Base-by-base conservation (phyloP, 345 rosid species). In the Rhodamnia argentea region DNA sequence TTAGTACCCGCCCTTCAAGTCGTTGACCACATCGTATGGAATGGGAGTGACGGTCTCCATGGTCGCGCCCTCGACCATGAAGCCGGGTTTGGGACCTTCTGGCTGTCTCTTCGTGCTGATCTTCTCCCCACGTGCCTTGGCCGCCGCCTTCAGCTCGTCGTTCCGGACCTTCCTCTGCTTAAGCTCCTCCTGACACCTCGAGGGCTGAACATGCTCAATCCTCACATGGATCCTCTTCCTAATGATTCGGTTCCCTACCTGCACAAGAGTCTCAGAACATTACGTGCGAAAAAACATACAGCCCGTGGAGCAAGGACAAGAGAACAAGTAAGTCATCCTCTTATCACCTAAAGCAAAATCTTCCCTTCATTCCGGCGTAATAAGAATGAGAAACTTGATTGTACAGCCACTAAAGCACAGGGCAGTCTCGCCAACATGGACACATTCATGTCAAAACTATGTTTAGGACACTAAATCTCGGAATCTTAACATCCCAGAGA, bases 71-170 rank as follows among this genome's bases (percentile, higher is more conserved):
- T 93, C 97, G 0, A 95, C 98, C 98, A 93, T 94, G 93, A 95
- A 94, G 18, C 97, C 98, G 3, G 96, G 98, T 82, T 95, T 94
- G 26, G 98, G 97, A 0, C 96, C 98, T 55, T 92, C 86, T 7
- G 98, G 98, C 83, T 92, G 92, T 55, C 98, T 93, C 91, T 96
- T 96, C 4, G 96, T 94, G 93, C 97, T 92, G 23, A 96, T 94
- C 7, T 84, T 87, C 90, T 94, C 95, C 20, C 96, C 96, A 32
- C 83, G 90, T 2, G 92, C 92, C 90, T 94, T 95, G 0, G 98
- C 98, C 83, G 92, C 97, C 5, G 95, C 96, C 87, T 95, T 94
- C 53, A 93, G 88, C 85, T 87, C 89, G 55, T 96, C 97, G 1
- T 94, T 96, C 86, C 78, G 85, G 59, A 85, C 87, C 87, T 90